A percentile compares a stretch with the other conserved stretches of the same genome.
phyloP scores from a whole-genome alignment of 148 eudicot genomes.

The Diospyros lotus region DNA sequence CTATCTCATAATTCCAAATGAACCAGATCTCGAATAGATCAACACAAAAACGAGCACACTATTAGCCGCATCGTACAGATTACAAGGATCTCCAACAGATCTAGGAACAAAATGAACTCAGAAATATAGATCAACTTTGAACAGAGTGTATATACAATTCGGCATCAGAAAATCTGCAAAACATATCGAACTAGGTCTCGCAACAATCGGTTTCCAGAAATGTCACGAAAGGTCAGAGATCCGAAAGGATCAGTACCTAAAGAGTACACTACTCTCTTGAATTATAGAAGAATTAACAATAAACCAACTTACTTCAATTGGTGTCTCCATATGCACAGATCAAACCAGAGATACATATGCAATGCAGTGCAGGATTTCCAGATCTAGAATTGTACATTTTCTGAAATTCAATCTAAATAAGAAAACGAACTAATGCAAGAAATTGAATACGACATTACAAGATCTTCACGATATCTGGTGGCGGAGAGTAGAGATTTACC shows the following conservation, averaged over 20 bases:
- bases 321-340: not conserved
- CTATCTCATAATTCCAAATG: not conserved
- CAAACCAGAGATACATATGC: not conserved
- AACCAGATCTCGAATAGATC: not conserved
- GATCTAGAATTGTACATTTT: too few species aligned
- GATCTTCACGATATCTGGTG: too few species aligned
- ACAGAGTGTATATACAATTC: too few species aligned
- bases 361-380: too few species aligned
- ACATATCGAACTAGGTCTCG: too few species aligned
- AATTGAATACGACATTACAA: too few species aligned
- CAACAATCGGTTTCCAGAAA: not conserved
- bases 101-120: not conserved
- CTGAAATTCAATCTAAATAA: too few species aligned
- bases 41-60: not conserved
- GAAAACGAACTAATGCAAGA: too few species aligned
- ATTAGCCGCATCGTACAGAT: not conserved
- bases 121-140: not conserved
- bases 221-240: not conserved
- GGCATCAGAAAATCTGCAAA: too few species aligned
- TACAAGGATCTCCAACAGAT: not conserved
- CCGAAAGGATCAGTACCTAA: not conserved
- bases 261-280: not conserved
- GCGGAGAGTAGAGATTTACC: too few species aligned
- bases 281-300: too few species aligned
- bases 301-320: not conserved